Base-by-base conservation (phyloP, 2,329 filamentous ascomycete species). In the Clonostachys sp. region DNA sequence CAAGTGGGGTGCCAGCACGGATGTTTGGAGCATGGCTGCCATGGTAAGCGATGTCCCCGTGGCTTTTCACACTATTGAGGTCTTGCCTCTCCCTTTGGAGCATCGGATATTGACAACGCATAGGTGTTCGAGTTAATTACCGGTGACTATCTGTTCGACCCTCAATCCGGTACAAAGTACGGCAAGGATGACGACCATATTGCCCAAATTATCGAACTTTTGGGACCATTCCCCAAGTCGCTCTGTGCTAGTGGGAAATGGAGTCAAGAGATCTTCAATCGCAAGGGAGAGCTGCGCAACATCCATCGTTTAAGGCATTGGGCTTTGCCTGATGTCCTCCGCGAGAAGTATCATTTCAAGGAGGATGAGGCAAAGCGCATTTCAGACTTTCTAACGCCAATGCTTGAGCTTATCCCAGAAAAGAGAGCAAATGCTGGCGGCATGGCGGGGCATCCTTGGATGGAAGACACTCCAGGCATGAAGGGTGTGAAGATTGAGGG, bases 151-250 rank as follows among this genome's bases (percentile, higher is more conserved):
- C 83, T 99, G 41, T 99, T 99, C 67, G 94, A 99, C 61, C 94
- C 94, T 0, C 94, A 99, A 70, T 96, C 92, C 2, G 94, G 94
- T 53, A 97, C 92, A 40, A 97, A 97, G 70, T 99, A 99, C 67
- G 94, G 94, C 63, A 99, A 99, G 72, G 94, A 99, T 63, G 94
- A 99, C 71, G 94, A 99, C 63, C 94, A 99, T 71, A 96, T 99
- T 55, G 94, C 94, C 10, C 94, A 99, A 65, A 97, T 99, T 59
- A 97, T 99, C 64, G 94, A 99, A 68, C 79, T 99, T 6, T 83
- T 99, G 16, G 94, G 94, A 9, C 85, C 87, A 1, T 97, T 97
- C 63, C 92, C 94, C 46, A 95, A 95, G 65, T 88, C 89, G 5
- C 79, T 97, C 44, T 96, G 90, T 67, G 80, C 96, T 47, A 87